Conservation (phyloP, 1,284 basidiomycete species). For the Melanopsichium pennsylvanicum region DNA sequence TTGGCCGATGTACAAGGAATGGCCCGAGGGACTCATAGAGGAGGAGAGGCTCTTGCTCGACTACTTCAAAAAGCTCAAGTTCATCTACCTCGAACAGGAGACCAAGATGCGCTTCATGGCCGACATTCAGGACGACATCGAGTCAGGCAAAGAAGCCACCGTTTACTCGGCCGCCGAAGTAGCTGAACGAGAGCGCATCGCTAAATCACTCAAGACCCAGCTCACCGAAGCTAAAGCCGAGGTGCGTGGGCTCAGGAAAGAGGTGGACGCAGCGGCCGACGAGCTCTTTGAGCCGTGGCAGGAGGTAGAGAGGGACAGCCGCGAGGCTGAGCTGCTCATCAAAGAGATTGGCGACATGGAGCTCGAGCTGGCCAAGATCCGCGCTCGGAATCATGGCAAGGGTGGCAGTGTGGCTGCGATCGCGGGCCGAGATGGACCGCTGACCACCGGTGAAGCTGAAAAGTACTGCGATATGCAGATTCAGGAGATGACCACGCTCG, state of each 20-base stretch:
- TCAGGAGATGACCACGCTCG: constrained; percentile 50
- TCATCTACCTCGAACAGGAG: constrained; percentile 61
- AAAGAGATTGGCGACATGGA: constrained; percentile 58
- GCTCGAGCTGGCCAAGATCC: constrained; percentile 56
- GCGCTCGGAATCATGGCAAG: constrained; percentile 46
- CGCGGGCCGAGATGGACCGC: constrained; percentile 44
- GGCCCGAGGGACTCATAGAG: constrained; percentile 50
- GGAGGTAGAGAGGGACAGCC: constrained; percentile 33
- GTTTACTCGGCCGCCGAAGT: constrained; percentile 57
- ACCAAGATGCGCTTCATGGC: constrained; percentile 61
- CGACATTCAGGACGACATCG: constrained; percentile 57
- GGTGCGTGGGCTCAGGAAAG: constrained; percentile 45
- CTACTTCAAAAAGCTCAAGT: constrained; percentile 62
- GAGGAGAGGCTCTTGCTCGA: constrained; percentile 55
- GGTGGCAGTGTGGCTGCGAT: constrained; percentile 40
- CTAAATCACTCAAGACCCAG: constrained; percentile 55
- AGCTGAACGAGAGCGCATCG: constrained; percentile 47
- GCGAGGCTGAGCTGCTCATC: constrained; percentile 48
- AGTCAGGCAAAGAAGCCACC: constrained; percentile 56
- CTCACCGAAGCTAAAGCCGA: constrained; percentile 55
- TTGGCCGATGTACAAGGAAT: constrained; percentile 57
- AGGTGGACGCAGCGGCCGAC: constrained; percentile 51
- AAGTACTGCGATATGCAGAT: constrained; percentile 52
- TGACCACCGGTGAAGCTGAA: constrained; percentile 55
- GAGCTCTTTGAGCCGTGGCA: constrained; percentile 46